Percentiles rank a stretch among this genome's conserved stretches.
Evolutionary conservation across 2,329 filamentous ascomycete genomes (phyloP).

Genomic region (Colletotrichum viniferum): DNA sequence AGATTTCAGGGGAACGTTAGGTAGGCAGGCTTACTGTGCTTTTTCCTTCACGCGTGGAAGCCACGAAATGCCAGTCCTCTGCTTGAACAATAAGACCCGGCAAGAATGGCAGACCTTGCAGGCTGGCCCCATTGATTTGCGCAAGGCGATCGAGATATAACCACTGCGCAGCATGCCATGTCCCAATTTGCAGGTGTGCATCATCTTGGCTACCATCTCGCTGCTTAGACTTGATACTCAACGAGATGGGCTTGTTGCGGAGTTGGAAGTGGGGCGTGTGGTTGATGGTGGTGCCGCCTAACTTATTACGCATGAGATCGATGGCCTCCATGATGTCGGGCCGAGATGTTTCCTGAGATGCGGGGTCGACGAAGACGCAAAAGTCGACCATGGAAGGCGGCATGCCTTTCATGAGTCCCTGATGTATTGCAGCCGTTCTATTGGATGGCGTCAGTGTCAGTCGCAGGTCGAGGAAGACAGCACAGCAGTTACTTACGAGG

Average conservation of each 20-base stretch:
- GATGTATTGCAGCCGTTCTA: neutral
- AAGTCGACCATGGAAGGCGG: neutral
- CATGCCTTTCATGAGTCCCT: neutral
- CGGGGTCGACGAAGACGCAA: neutral
- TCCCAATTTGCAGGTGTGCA: constrained; percentile 22
- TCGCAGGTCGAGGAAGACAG: neutral
- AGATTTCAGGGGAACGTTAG: too few species aligned
- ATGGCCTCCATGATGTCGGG: neutral
- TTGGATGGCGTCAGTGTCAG: neutral
- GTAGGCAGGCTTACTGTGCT: neutral
- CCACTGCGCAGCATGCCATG: constrained; percentile 27
- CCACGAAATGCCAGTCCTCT: neutral
- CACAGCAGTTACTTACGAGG: neutral
- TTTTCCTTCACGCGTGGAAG: neutral
- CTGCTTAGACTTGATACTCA: constrained; percentile 26
- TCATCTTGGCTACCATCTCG: constrained; percentile 14
- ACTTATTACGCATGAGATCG: neutral
- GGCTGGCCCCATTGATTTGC: neutral
- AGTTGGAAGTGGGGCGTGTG: constrained; percentile 23
- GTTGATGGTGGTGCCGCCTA: constrained; percentile 12
- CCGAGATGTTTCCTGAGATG: neutral
- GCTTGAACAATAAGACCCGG: neutral
- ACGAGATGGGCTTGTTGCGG: constrained; percentile 11
- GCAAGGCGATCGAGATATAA: neutral
- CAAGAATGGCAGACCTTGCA: neutral